Base-by-base conservation (phyloP, 495 filamentous ascomycete genomes). In the Lophiostoma macrostomum region DNA sequence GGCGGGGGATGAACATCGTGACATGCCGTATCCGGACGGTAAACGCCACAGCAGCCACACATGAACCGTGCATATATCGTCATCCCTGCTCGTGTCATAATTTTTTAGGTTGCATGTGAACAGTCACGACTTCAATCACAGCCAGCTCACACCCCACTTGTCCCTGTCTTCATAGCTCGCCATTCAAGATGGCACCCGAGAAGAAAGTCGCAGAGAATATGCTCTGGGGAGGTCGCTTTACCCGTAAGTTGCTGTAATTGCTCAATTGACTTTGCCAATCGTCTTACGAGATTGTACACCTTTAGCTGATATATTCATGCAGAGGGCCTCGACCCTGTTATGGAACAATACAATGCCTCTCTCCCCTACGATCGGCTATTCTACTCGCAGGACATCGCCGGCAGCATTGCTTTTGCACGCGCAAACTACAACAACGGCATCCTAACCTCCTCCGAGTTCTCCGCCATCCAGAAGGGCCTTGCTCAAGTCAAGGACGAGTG, bases 281-380 rank as follows among this genome's bases (percentile, higher is more conserved):
- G 40, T 58, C 64, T 60, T 73, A 68, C n/a, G 43, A 54, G 47
- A 58, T 61, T 20, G 28, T 25, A 23, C 39, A 43, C 4, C 34
- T 32, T 13, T 18, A 31, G n/a, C 27, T 19, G 23, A 19, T 32
- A 10, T 23, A 20, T 31, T 31, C 46, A 16, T 16, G 18, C 37
- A 80, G 86, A 88, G 74, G 81, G 84, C 63, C 82, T 93, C 58
- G 88, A 95, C 73, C 87, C 89, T 37, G 75, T 95, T 38, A 95
- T 96, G 89, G 81, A 84, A 41, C 73, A 83, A 57, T 95, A 94
- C 77, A 95, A 96, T 74, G 80, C 84, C 69, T 86, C 83, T n/a
- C 83, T 91, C 49, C 79, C 82, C 71, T 89, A 86, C 71, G 91
- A 95, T 73, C 84, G 84, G 58, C 77, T 79, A 40, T 82, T 95